Conservation (phyloP, 768 basidiomycete genomes). For the Postia placenta region DNA sequence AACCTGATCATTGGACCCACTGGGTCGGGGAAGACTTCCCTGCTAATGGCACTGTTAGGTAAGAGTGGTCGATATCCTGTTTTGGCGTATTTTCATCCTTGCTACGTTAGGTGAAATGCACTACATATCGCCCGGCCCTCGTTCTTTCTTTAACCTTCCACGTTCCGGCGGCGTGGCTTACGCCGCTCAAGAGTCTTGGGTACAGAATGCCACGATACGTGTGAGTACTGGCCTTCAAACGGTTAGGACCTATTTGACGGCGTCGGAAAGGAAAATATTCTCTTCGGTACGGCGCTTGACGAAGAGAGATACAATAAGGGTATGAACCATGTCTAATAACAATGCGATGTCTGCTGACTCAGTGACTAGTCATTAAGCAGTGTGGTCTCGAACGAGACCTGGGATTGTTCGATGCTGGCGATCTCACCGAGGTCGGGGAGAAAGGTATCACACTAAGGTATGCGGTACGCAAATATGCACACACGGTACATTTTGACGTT, state of each 20-base stretch:
- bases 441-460: constrained; percentile 32
- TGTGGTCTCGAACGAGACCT: constrained; percentile 29
- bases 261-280: constrained; percentile 38
- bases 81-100: too few relatives aligned
- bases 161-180: constrained; percentile 41
- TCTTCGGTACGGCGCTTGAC: constrained; percentile 43
- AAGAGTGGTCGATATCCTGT: too few relatives aligned
- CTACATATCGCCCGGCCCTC: constrained; percentile 30
- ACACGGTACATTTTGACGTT: constrained; percentile 1
- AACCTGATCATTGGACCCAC: constrained; percentile 60
- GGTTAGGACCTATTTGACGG: constrained; percentile 64
- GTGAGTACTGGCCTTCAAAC: constrained; percentile 25
- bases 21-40: constrained; percentile 53
- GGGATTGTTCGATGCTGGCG: constrained; percentile 29
- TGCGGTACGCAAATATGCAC: too few relatives aligned
- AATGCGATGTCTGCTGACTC: not conserved
- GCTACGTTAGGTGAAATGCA: constrained; percentile 42
- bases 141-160: constrained; percentile 37
- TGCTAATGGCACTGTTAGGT: constrained; percentile 57
- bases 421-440: constrained; percentile 35
- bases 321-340: constrained; percentile 5
- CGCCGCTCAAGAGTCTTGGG: constrained; percentile 47
- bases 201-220: constrained; percentile 38
- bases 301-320: constrained; percentile 39
- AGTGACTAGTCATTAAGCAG: constrained; percentile 27